Base-by-base conservation (phyloP, 75 land plant species). In the Pinus taeda region DNA sequence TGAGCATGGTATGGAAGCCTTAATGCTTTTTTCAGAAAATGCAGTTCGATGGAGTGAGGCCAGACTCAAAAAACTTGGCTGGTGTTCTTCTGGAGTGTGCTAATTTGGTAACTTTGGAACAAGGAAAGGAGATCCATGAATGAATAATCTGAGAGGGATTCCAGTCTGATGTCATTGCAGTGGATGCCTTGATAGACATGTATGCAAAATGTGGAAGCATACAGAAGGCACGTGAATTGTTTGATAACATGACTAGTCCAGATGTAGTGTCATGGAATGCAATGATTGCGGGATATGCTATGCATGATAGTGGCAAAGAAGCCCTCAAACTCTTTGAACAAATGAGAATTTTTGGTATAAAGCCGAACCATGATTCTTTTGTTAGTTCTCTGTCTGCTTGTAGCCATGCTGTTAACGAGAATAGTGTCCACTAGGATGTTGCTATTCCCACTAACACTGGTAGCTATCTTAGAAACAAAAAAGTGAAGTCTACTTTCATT, bases 231-330 rank as follows among this genome's bases (percentile, higher is more conserved):
- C 80, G 79, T 4, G 58, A 18, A 13, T 26, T 76, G 17, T 80
- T 77, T 65, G 71, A 76, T 5, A 80, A 62, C 22, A 21, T 80
- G 64, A 79, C 20, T 49, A 24, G 3, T 39, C 33, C 56, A 26
- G 71, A 80, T 20, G 57, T 17, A 36, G 78, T 61, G 15, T 59
- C 77, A 61, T 76, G 77, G 60, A 56, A 24, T 15, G 78, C 80
- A 49, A 60, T 80, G 77, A 76, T 80, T 49, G 65, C 79, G 76
- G 81, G 78, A 56, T 80, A 76, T 75, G 79, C 81, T 29, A 60
- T 30, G 56, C 30, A 75, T 79, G 80, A 67, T 17, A 14, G 21
- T 37, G 18, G 30, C 42, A 30, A 74, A 37, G 78, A 74, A 26
- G 81, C 81, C 5, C 57, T 79, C 17, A 18, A 74, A 7, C 59